Conservation (phyloP, 768 basidiomycete species). For the Trametes cubensis region DNA sequence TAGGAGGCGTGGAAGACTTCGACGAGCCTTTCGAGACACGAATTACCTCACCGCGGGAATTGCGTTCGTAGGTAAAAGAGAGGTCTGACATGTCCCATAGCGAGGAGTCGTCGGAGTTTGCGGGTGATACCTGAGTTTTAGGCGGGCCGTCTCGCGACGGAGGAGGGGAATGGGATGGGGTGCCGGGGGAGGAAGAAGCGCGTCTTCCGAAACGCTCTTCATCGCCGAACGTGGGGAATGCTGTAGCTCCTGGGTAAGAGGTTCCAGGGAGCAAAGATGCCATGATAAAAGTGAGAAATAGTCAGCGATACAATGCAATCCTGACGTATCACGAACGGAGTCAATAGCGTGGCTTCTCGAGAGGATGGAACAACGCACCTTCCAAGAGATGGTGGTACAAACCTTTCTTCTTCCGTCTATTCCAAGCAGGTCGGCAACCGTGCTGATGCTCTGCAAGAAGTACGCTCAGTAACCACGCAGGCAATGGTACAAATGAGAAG, state of each 20-base stretch:
- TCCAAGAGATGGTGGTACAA: slow-evolving; percentile 7
- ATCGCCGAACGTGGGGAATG: slow-evolving; percentile 10
- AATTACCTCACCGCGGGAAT: slow-evolving; percentile 56
- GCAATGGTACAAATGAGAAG: neutral
- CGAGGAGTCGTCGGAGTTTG: slow-evolving; percentile 60
- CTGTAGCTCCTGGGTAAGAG: slow-evolving; percentile 6
- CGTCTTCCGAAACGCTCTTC: slow-evolving; percentile 14
- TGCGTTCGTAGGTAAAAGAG: slow-evolving; percentile 65
- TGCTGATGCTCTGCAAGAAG: neutral
- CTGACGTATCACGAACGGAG: neutral
- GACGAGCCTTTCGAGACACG: slow-evolving; percentile 59
- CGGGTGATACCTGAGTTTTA: slow-evolving; percentile 19
- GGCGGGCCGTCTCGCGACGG: slow-evolving; percentile 17
- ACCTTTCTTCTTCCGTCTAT: slow-evolving; percentile 10
- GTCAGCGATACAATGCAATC: slow-evolving; percentile 15
- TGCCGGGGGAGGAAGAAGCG: slow-evolving; percentile 20
- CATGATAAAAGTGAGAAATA: neutral
- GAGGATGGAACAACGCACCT: neutral
- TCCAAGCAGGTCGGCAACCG: neutral
- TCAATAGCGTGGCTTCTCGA: neutral
- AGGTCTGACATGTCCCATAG: slow-evolving; percentile 52
- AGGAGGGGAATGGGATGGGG: slow-evolving; percentile 20
- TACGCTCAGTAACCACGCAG: neutral
- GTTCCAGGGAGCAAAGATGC: slow-evolving; percentile 2
- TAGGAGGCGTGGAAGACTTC: slow-evolving; percentile 48